Evolutionary conservation across 1,139 yeast species (phyloP).

Genomic region (Meyerozyma guilliermondii): DNA sequence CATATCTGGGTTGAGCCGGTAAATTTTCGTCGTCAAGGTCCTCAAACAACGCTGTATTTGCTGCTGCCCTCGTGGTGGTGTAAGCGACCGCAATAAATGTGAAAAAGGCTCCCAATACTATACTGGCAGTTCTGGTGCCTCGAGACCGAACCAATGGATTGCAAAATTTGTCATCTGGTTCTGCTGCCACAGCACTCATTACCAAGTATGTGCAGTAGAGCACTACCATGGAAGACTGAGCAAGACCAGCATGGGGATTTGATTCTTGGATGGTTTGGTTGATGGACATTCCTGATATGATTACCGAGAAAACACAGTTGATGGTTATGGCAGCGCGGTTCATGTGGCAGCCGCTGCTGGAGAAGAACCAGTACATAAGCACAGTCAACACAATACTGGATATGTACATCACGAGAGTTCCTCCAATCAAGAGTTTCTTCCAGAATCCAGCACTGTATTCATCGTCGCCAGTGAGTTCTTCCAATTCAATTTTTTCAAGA

Average conservation of each 20-base stretch:
- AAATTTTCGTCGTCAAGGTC: slow-evolving; percentile 23
- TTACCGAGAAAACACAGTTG: slow-evolving; percentile 59
- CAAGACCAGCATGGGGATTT: slow-evolving; percentile 93
- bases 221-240: slow-evolving; percentile 95
- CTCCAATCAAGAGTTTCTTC: slow-evolving; percentile 78
- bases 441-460: slow-evolving; percentile 53
- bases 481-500: slow-evolving; percentile 81
- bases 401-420: slow-evolving; percentile 80
- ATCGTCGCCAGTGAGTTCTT: slow-evolving; percentile 56
- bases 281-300: slow-evolving; percentile 68
- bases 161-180: slow-evolving; percentile 90
- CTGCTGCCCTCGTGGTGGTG: slow-evolving; percentile 96
- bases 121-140: slow-evolving; percentile 87
- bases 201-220: slow-evolving; percentile 89
- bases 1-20: slow-evolving; percentile 44
- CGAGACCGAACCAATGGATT: slow-evolving; percentile 86
- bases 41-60: slow-evolving; percentile 57
- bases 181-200: slow-evolving; percentile 91
- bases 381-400: slow-evolving; percentile 68
- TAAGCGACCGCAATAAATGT: slow-evolving; percentile 95
- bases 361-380: slow-evolving; percentile 79
- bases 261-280: slow-evolving; percentile 84
- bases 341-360: slow-evolving; percentile 82
- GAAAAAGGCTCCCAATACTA: slow-evolving; percentile 85
- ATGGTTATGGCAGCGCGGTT: slow-evolving; percentile 83